Conservation (phyloP, 2,329 filamentous ascomycete species). For the Aspergillaceae sp. region DNA sequence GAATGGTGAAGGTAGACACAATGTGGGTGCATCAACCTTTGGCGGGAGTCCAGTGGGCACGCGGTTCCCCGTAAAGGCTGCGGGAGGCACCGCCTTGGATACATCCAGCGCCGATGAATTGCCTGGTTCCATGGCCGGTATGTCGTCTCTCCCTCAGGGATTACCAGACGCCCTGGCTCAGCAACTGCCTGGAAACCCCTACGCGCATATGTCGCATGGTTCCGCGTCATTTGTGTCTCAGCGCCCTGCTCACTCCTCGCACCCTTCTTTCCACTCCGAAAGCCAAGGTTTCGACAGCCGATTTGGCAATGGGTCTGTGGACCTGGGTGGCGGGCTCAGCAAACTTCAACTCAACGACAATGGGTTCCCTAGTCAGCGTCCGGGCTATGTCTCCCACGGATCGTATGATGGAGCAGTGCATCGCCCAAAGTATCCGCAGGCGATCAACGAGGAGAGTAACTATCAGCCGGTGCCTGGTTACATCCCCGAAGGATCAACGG, state of each 20-base stretch:
- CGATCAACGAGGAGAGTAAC: slow-evolving; percentile 16
- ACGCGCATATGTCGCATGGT: slow-evolving; percentile 28
- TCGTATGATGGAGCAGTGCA: slow-evolving; percentile 41
- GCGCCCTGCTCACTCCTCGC: slow-evolving; percentile 29
- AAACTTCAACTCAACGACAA: slow-evolving; percentile 29
- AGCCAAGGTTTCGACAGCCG: slow-evolving; percentile 25
- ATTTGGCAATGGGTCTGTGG: slow-evolving; percentile 19
- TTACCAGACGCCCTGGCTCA: slow-evolving; percentile 21
- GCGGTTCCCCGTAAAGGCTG: slow-evolving; percentile 23
- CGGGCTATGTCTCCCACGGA: slow-evolving; percentile 23
- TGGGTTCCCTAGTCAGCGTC: slow-evolving; percentile 28
- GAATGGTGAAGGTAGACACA: slow-evolving; percentile 26
- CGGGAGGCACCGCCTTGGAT: slow-evolving; percentile 18
- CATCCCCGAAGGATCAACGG: slow-evolving; percentile 19
- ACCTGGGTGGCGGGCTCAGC: slow-evolving; percentile 23
- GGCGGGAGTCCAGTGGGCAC: slow-evolving; percentile 21
- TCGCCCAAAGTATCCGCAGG: slow-evolving; percentile 34
- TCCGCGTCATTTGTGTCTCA: slow-evolving; percentile 25
- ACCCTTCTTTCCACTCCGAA: slow-evolving; percentile 34
- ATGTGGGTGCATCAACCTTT: slow-evolving; percentile 24
- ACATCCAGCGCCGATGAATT: slow-evolving; percentile 22
- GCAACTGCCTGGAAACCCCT: slow-evolving; percentile 16
- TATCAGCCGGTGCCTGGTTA: slow-evolving; percentile 21
- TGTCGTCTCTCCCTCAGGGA: slow-evolving; percentile 22
- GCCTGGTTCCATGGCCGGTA: slow-evolving; percentile 16